These are phyloP conservation scores for Symbiodinium natans DNA, from an alignment of 73 alveolate species.

Conservation along the genomic window DNA sequence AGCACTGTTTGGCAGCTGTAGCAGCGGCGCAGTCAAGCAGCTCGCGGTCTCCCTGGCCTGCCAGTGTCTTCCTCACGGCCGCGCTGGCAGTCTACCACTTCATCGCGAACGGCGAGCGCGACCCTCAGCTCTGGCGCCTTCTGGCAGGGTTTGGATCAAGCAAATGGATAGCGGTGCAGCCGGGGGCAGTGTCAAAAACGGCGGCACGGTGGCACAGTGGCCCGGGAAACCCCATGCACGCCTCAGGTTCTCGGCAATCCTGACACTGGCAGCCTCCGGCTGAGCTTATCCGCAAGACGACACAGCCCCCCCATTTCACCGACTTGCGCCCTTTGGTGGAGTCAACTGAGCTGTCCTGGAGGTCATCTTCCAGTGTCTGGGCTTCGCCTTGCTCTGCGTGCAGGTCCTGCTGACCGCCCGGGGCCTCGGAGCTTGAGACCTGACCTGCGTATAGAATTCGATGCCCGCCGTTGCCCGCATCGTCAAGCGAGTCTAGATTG, in stretches of 20 bases:
- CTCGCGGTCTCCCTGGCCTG: neutral
- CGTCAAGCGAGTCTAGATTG: too few species aligned
- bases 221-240: neutral
- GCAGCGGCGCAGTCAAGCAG: too few species aligned
- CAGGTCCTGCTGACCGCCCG: conserved; percentile 58
- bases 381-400: conserved; percentile 58
- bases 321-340: neutral
- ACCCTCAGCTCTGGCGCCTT: neutral
- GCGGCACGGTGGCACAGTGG: neutral
- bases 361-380: conserved; percentile 78
- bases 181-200: neutral
- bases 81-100: conserved; percentile 84
- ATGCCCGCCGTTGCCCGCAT: too few species aligned
- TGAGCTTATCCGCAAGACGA: neutral
- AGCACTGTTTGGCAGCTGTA: too few species aligned
- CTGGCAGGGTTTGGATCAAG: neutral
- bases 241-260: conserved; percentile 72
- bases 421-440: neutral
- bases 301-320: neutral
- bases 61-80: conserved; percentile 38
- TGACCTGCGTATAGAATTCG: too few species aligned
- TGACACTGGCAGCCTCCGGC: conserved; percentile 39
- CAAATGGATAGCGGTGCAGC: too few species aligned
- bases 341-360: neutral
- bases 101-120: conserved; percentile 71